A percentile compares a stretch with the other conserved stretches of the same genome.
Evolutionary conservation across 2,329 filamentous ascomycete species (phyloP).

Genomic region (Penicillium sp.): DNA sequence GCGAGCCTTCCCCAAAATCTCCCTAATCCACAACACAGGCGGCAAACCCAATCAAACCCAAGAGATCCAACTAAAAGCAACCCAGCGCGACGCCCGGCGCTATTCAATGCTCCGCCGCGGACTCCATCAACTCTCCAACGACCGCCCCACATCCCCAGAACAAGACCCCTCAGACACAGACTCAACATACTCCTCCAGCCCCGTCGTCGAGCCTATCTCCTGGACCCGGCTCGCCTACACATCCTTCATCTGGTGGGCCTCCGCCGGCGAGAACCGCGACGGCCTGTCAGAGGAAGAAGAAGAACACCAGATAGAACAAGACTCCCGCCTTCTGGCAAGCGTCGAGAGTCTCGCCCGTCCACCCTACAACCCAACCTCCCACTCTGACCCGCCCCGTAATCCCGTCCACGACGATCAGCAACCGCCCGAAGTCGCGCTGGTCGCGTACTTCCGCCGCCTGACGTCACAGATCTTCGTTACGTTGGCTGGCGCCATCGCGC

Average conservation of each 20-base stretch:
- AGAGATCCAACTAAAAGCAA: slow-evolving; percentile 64
- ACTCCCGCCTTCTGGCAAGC: slow-evolving; percentile 39
- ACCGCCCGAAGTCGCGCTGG: slow-evolving; percentile 46
- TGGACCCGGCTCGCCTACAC: slow-evolving; percentile 61
- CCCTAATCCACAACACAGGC: slow-evolving; percentile 58
- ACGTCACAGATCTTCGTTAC: slow-evolving; percentile 47
- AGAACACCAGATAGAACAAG: slow-evolving; percentile 43
- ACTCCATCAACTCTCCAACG: slow-evolving; percentile 42
- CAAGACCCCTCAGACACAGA: slow-evolving; percentile 34
- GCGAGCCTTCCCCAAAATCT: slow-evolving; percentile 73
- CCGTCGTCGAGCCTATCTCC: slow-evolving; percentile 54
- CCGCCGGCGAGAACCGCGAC: slow-evolving; percentile 58
- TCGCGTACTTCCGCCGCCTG: slow-evolving; percentile 50
- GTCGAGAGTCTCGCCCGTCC: slow-evolving; percentile 33
- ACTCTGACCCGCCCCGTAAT: slow-evolving; percentile 18
- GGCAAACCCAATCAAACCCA: slow-evolving; percentile 40
- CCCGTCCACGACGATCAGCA: slow-evolving; percentile 31
- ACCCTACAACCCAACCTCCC: neutral
- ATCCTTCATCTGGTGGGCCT: slow-evolving; percentile 67
- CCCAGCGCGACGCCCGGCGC: slow-evolving; percentile 82
- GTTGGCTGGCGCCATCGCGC: slow-evolving; percentile 41
- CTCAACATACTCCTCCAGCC: slow-evolving; percentile 42
- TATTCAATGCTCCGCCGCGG: slow-evolving; percentile 68
- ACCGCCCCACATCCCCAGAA: slow-evolving; percentile 21
- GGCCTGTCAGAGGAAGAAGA: slow-evolving; percentile 55